Evolutionary conservation across 2,329 filamentous ascomycete genomes (phyloP).

Genomic region (Hypoxylon sp.): DNA sequence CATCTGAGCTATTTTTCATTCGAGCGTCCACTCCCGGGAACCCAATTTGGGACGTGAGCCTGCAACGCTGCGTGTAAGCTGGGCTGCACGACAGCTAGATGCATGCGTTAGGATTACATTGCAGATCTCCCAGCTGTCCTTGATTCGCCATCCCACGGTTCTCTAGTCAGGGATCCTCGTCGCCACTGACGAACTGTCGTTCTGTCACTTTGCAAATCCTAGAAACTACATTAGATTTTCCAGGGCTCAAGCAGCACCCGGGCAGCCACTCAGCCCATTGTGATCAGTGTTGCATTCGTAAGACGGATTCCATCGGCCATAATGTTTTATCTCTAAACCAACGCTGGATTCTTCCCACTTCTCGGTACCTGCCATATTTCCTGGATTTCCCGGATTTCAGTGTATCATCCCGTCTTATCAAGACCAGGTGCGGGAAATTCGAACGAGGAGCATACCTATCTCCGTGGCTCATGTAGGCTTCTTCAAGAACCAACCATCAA

Average conservation of each 20-base stretch:
- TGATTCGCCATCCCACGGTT: constrained; percentile 35
- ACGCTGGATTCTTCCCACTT: constrained; percentile 27
- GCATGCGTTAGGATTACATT: constrained; percentile 36
- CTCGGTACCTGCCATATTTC: constrained; percentile 20
- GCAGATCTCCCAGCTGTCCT: constrained; percentile 28
- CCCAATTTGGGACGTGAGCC: constrained; percentile 22
- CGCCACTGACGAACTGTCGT: constrained; percentile 24
- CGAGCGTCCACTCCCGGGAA: constrained; percentile 23
- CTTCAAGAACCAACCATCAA: neutral
- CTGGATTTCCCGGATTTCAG: neutral
- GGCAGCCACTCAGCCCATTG: neutral
- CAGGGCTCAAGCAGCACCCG: neutral
- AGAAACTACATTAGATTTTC: constrained; percentile 21
- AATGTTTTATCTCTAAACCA: constrained; percentile 14
- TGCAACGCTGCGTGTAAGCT: constrained; percentile 27
- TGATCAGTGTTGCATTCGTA: constrained; percentile 22
- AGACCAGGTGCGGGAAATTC: constrained; percentile 8
- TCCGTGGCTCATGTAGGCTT: neutral
- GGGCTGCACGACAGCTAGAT: constrained; percentile 37
- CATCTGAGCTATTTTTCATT: constrained; percentile 41
- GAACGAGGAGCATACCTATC: neutral
- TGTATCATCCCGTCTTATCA: constrained; percentile 23
- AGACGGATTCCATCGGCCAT: constrained; percentile 34
- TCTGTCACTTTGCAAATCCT: constrained; percentile 17
- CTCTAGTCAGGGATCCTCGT: constrained; percentile 19